Evolutionary conservation across 192 early-diverging fungal species (phyloP), one percentile per base, ranked within the genome.

Genomic region (Thamnidium elegans): DNA sequence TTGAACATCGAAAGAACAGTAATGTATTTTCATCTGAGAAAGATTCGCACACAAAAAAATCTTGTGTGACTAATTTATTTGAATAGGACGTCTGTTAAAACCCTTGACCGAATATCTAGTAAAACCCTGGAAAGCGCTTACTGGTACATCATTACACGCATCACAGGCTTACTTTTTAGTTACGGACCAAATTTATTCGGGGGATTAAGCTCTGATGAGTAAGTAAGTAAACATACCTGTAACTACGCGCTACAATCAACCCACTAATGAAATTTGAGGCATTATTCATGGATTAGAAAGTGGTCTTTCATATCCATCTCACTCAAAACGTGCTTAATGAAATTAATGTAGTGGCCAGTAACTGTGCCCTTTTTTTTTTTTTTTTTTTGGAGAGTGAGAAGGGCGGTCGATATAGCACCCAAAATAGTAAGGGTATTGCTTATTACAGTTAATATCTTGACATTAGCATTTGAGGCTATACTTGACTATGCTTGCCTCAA

Each of bases 271-370:
- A 42, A 19, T 58, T 34, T 17, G 36, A 34, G 46, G 60, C 45
- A 50, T 62, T 47, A 50, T 50, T 46, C 48, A 43, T 56, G n/a
- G n/a, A 56, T 26, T 20, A 56, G 26, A 47, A 47, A 61, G 21
- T 61, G 59, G 9, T 46, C 59, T 31, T 61, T 61, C 44, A 63
- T 63, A 20, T 63, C 50, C 62, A 63, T 63, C 51, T 63, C 48
- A 63, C 51, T 50, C n/a, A 63, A 50, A 63, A 34, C 51, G 34
- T 30, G 36, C 53, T 63, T 63, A 52, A 63, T 43, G 62, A 63
- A 62, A 34, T 44, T 62, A 5, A 62, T 62, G 46, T 62, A 62
- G 59, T 62, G 59, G 15, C 52, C 44, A 23, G 59, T 50, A 0
- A 50, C 47, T 36, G 59, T 62, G 20, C 59, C 47, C 56, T 31